Evolutionary conservation across 176 grass and related monocot species (phyloP).

Genomic region (Luzula sylvatica): DNA sequence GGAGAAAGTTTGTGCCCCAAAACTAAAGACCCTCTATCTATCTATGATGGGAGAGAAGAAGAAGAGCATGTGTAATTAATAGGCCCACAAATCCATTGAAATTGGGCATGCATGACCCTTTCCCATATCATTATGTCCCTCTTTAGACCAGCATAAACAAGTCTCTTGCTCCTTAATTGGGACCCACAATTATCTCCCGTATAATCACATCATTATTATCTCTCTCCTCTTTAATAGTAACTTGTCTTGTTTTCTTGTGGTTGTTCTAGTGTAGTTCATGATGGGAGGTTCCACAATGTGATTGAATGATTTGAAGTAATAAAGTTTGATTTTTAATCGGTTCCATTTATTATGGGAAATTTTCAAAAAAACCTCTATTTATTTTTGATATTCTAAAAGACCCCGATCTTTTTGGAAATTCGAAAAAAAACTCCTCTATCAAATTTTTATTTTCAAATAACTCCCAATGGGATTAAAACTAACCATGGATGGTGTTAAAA

Average conservation of each 20-base stretch:
- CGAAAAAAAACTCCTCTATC: no score
- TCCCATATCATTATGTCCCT: conserved; percentile 16
- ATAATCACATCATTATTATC: conserved; percentile 24
- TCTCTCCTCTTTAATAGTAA: background rate
- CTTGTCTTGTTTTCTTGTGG: background rate
- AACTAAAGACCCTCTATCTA: background rate
- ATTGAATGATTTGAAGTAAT: background rate
- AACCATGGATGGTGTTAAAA: no score
- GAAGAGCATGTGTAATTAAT: conserved; percentile 11
- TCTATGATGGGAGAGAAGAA: background rate
- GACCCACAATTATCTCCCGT: conserved; percentile 20
- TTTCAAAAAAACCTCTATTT: no score
- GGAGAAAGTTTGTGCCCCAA: background rate
- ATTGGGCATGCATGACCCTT: conserved; percentile 19
- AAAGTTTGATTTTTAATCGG: no score
- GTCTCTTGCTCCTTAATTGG: conserved; percentile 7
- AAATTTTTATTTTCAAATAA: no score
- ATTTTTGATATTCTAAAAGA: no score
- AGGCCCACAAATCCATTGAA: conserved; percentile 20
- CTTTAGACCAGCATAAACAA: conserved; percentile 10
- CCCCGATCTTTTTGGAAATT: no score
- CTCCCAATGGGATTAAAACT: no score
- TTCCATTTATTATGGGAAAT: no score
- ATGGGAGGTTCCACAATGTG: background rate
- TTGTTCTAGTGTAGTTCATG: background rate